A percentile compares a stretch with the other conserved stretches of the same genome.
phyloP scores from a whole-genome alignment of 2,329 filamentous ascomycete genomes.

The Colletotrichum karsti region DNA sequence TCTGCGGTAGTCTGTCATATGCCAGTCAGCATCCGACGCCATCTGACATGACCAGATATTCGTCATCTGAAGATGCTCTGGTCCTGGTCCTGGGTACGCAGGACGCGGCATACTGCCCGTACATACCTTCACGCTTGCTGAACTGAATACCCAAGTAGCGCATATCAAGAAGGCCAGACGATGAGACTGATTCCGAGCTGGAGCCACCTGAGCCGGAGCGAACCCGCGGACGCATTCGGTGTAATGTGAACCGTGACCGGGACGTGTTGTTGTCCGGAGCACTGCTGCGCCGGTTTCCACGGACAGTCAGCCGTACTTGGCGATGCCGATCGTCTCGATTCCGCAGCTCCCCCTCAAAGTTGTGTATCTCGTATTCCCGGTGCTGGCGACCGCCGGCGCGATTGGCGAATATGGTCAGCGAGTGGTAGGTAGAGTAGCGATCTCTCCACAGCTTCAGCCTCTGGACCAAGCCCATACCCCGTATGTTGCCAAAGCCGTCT shows the following conservation, averaged over 20 bases:
- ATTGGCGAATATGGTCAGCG: conserved; percentile 57
- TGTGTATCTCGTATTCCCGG: conserved; percentile 56
- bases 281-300: conserved; percentile 49
- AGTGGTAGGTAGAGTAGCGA: conserved; percentile 55
- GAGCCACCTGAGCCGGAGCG: conserved; percentile 39
- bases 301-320: conserved; percentile 52
- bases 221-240: conserved; percentile 49
- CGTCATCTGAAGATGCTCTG: neutral
- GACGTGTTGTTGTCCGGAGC: conserved; percentile 45
- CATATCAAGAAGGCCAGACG: conserved; percentile 46
- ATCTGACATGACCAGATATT: neutral
- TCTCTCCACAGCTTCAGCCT: conserved; percentile 62
- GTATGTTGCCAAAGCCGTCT: conserved; percentile 58
- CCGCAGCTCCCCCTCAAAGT: conserved; percentile 57
- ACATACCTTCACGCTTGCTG: conserved; percentile 54
- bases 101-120: neutral
- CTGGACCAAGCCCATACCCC: conserved; percentile 60
- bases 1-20: conserved; percentile 49
- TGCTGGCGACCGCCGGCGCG: conserved; percentile 51
- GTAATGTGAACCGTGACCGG: conserved; percentile 51
- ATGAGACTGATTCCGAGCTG: conserved; percentile 33
- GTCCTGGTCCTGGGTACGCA: neutral
- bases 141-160: conserved; percentile 60
- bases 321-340: conserved; percentile 54
- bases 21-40: neutral